A percentile compares a stretch with the other conserved stretches of the same genome.
These are phyloP conservation scores for Mycena alexandri DNA, from an alignment of 768 basidiomycete genomes.

Conservation along the genomic window DNA sequence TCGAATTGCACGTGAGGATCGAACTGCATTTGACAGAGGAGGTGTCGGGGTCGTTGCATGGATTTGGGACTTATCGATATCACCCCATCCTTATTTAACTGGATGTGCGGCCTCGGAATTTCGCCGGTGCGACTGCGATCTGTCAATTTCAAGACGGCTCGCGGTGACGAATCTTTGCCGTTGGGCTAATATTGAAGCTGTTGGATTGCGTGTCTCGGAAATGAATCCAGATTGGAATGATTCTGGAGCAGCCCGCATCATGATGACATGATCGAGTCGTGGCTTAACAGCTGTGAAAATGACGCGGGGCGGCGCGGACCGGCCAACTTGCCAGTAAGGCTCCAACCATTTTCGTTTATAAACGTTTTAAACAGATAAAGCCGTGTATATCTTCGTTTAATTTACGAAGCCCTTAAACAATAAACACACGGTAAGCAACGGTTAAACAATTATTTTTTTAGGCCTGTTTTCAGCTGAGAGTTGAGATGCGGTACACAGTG, in stretches of 20 bases:
- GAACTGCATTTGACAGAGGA: constrained; percentile 9
- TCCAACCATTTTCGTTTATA: too few relatives aligned
- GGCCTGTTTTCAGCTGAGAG: too few relatives aligned
- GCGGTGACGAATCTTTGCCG: constrained; percentile 8
- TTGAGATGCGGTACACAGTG: too few relatives aligned
- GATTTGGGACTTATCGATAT: constrained; percentile 18
- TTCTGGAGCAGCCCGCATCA: constrained; percentile 16
- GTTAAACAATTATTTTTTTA: too few relatives aligned
- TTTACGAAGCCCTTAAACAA: too few relatives aligned
- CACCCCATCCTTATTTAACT: constrained; percentile 10
- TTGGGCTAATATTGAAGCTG: constrained; percentile 3
- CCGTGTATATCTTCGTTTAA: too few relatives aligned
- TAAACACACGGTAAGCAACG: too few relatives aligned
- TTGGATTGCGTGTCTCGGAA: constrained; percentile 14
- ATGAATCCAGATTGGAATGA: constrained; percentile 22
- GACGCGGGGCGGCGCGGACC: too few relatives aligned
- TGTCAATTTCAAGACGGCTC: constrained; percentile 20
- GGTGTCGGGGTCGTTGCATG: constrained; percentile 8
- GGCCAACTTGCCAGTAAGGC: too few relatives aligned
- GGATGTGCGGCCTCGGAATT: constrained; percentile 9
- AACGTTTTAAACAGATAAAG: too few relatives aligned
- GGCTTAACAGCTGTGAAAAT: constrained; percentile 14
- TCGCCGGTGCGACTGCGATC: constrained; percentile 25
- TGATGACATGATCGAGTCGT: too few relatives aligned
- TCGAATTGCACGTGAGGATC: constrained; percentile 20